Evolutionary conservation across 2,329 filamentous ascomycete species (phyloP), one percentile per base, ranked within the genome.

Genomic region (Hypoxylon sp.): DNA sequence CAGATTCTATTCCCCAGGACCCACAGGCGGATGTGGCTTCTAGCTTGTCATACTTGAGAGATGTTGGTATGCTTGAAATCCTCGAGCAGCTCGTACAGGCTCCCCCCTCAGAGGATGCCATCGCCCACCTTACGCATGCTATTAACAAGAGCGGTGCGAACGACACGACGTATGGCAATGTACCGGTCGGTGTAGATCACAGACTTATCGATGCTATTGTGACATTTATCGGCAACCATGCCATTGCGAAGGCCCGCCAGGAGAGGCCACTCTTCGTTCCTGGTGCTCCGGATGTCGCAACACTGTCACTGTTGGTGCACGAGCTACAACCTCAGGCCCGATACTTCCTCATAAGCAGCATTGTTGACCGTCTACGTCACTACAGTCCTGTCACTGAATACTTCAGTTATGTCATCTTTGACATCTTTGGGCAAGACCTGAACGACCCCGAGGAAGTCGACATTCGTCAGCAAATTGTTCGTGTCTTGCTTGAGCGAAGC

Each of bases 351-450:
- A 81, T 98, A 63, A 90, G 87, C 73, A 93, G 92, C 72, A 93
- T 99, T 77, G 88, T 93, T 63, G 97, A 98, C 80, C 94, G 98
- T 81, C 87, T 99, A 53, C 92, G 96, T 67, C 97, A 92, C 79
- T 94, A 94, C 10, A 97, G 94, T 77, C 90, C 90, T 53, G 90
- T 97, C 76, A 99, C 96, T 11, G 92, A 94, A 76, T 99, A 96
- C 82, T 99, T 97, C 82, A 94, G 91, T 77, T 93, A 94, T 75
- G 88, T 92, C 13, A 85, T 98, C 47, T 86, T 98, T 52, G 90
- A 97, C 74, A 85, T 98, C 42, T 98, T 98, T 80, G 93, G 90
- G 19, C 88, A 89, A 70, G 92, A 96, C 82, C 84, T 86, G 76
- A 86, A 81, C 78, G 90, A 91, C 73, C 89, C 92, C 14, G 92